Evolutionary conservation across 148 eudicot species (phyloP), one percentile per base, ranked within the genome.

Genomic region (Diospyros lotus): DNA sequence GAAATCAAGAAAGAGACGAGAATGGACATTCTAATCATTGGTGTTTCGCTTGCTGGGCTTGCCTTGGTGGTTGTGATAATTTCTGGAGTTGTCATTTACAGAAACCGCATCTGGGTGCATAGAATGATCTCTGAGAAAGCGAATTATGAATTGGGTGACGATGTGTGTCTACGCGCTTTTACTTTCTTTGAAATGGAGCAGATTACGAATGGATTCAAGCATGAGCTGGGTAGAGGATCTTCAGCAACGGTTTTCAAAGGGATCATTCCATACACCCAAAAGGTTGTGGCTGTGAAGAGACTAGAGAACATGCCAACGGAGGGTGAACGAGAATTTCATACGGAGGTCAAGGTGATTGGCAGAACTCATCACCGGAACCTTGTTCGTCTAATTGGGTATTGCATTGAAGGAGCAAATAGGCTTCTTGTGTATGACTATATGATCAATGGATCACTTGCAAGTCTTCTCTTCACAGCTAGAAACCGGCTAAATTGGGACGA

Each of bases 371-470:
- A 70, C 38, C 59, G 60, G 44, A 70, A 70, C 18, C 73, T 70
- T 52, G 59, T 48, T 8, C 60, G 18, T 38, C 61, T 54, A 6
- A 12, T 70, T n/a, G 60, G 73, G 5, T 70, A 70, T 55, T 70
- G 61, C 73, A 17, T 70, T 12, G 73, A 70, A 52, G 73, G 62
- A 40, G 6, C 73, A 28, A 70, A 70, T 70, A 70, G 59, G 62
- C 61, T 70, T 38, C 51, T 70, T 60, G 73, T 70, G 9, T 70
- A 70, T n/a, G 73, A 70, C 13, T 70, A 52, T 45, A 70, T 70
- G 60, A 70, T 60, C 40, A 70, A 70, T 11, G 73, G 73, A 38
- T 50, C 60, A 52, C 73, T 70, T 54, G 73, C 45, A 1, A 13
- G 53, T 40, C 2, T 54, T 46, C 46, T 70, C 42, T 4, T 52